These are phyloP conservation scores for Plectosphaerella sp. DNA, from an alignment of 2,329 filamentous ascomycete species.

Conservation along the genomic window DNA sequence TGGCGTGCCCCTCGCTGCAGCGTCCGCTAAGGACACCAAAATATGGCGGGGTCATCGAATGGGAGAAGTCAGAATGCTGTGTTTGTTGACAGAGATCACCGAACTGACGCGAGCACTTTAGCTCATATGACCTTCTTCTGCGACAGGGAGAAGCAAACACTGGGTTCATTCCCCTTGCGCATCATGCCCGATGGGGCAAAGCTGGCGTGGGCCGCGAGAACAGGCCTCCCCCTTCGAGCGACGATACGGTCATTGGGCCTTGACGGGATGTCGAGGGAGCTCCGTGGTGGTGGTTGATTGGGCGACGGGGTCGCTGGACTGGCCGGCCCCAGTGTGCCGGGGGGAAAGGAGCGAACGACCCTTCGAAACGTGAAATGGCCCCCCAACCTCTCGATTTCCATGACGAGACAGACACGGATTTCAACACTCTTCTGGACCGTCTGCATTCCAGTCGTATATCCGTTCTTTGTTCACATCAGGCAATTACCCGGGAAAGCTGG, in stretches of 20 bases:
- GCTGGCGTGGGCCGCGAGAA: background rate
- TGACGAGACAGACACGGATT: background rate
- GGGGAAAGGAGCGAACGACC: background rate
- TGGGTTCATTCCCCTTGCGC: background rate
- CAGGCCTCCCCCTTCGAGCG: background rate
- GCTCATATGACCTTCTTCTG: background rate
- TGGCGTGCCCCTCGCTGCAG: background rate
- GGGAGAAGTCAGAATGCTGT: background rate
- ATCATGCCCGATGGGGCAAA: background rate
- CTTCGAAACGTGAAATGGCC: background rate
- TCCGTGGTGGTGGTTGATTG: constrained; percentile 7
- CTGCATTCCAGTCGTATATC: too few relatives aligned
- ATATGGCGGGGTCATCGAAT: background rate
- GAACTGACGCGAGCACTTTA: background rate
- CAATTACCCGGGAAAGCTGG: too few relatives aligned
- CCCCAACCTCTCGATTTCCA: constrained; percentile 30
- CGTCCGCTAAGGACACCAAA: background rate
- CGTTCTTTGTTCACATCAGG: too few relatives aligned
- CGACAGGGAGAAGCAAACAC: background rate
- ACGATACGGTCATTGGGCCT: background rate
- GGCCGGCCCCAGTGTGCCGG: background rate
- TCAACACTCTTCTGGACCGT: too few relatives aligned
- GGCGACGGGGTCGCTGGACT: constrained; percentile 6
- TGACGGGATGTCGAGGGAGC: background rate
- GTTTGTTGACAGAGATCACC: constrained; percentile 2